Conservation (phyloP, 208 protist species). For the Wallacemonas rigidus region DNA sequence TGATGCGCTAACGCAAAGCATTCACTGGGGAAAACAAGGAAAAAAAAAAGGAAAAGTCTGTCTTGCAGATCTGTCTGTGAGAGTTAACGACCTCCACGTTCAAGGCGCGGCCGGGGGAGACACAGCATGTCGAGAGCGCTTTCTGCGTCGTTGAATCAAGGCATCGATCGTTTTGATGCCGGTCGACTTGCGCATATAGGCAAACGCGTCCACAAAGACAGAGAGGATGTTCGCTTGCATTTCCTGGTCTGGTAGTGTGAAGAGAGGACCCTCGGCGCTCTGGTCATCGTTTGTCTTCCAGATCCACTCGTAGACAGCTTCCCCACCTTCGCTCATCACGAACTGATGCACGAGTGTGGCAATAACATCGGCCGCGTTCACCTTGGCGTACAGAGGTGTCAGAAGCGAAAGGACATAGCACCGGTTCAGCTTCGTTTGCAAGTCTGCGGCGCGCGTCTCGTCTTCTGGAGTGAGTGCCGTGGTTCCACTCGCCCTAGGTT, state of each 20-base stretch:
- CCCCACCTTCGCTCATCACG: constrained; percentile 18
- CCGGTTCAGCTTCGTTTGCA: constrained; percentile 54
- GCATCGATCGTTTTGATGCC: constrained; percentile 66
- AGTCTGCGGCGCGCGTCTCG: constrained; percentile 17
- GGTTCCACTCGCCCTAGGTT: background rate
- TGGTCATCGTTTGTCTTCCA: constrained; percentile 6
- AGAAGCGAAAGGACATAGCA: constrained; percentile 76
- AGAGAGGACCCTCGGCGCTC: constrained; percentile 16
- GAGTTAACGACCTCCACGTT: too few species aligned
- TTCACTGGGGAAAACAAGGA: too few species aligned
- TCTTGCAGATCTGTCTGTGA: too few species aligned
- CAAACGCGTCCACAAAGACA: constrained; percentile 78
- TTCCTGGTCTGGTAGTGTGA: constrained; percentile 30
- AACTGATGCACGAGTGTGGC: constrained; percentile 30
- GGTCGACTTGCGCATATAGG: constrained; percentile 70
- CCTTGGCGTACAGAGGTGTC: constrained; percentile 61
- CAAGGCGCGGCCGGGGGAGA: background rate
- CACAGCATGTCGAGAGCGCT: constrained; percentile 29
- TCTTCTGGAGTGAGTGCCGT: constrained; percentile 11
- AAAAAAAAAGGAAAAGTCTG: too few species aligned
- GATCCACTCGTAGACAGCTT: constrained; percentile 11
- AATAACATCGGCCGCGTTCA: constrained; percentile 42
- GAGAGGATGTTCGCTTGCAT: constrained; percentile 63
- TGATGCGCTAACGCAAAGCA: too few species aligned
- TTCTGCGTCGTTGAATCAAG: constrained; percentile 56